phyloP scores from a whole-genome alignment of 331 rosid species.

The Spiraea crenata region DNA sequence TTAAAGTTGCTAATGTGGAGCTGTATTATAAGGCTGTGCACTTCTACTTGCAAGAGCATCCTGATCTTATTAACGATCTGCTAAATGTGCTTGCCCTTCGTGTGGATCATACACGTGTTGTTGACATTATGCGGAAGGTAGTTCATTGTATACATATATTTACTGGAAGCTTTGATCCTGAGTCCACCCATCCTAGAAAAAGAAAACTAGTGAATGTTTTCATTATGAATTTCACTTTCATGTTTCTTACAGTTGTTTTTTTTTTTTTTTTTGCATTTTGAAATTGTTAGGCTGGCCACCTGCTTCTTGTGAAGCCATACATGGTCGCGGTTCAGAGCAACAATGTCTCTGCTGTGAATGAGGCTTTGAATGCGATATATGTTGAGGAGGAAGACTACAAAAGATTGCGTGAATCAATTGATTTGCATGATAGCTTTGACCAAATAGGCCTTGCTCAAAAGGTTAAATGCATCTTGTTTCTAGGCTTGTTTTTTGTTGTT shows the following conservation, averaged over 20 bases:
- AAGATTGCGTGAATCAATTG: constrained; percentile 93
- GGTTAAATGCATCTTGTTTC: constrained; percentile 45
- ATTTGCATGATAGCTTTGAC: constrained; percentile 93
- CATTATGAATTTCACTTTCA: not conserved
- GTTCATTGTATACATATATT: constrained; percentile 8
- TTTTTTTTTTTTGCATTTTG: constrained; percentile 20
- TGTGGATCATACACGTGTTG: constrained; percentile 97
- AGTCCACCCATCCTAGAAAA: not conserved
- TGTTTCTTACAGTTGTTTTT: constrained; percentile 9
- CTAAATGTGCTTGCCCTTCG: constrained; percentile 97
- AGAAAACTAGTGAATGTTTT: not conserved
- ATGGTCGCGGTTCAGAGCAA: constrained; percentile 99
- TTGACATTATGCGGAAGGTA: constrained; percentile 98
- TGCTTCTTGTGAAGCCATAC: constrained; percentile 97
- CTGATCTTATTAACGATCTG: constrained; percentile 94
- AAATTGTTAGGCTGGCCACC: constrained; percentile 81
- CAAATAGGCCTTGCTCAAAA: constrained; percentile 98
- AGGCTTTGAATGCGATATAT: constrained; percentile 93
- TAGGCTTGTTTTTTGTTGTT: constrained; percentile 10
- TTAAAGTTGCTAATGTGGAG: constrained; percentile 96
- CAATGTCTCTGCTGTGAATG: constrained; percentile 97
- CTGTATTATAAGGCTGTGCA: constrained; percentile 95
- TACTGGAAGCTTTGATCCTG: constrained; percentile 9
- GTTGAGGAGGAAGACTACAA: constrained; percentile 99
- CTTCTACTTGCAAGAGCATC: constrained; percentile 98